Base-by-base conservation (phyloP, 306 rosid species). In the Casuarina cunninghamiana region DNA sequence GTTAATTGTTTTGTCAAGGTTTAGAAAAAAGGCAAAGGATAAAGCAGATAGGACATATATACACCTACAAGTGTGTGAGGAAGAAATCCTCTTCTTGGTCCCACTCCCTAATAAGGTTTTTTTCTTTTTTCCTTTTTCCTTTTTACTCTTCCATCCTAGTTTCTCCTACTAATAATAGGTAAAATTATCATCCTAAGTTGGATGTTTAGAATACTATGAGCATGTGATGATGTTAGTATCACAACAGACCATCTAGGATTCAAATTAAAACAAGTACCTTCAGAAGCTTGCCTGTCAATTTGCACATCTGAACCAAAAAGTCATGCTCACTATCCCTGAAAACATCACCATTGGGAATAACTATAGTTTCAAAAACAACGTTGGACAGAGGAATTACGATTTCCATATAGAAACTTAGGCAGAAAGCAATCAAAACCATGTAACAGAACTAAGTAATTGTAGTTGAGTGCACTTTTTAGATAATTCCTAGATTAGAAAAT, bases 291-390 rank as follows among this genome's bases (percentile, higher is more conserved):
- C 99, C 99, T 3, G 84, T 11, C 67, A 88, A 79, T 83, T 81
- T 91, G 88, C 97, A 92, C 35, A 95, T 92, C 89, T 89, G 95
- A 86, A 90, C 83, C 61, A 95, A 83, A 79, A 95, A 95, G 83
- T 95, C 98, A 71, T 88, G 83, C 2, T 92, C 97, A 82, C 92
- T 97, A 43, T 41, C 86, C 97, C 97, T 92, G 85, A 67, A 37
- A 82, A 77, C 45, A 70, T 82, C 38, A 60, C 63, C 54, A 5
- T 79, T 21, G 71, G n/a, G 77, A 50, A 53, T 55, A 72, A 8
- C 35, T 10, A 39, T 61, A 58, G 3, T 63, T 61, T 43, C 10
- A 63, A 6, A 42, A 4, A 66, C 71, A 41, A 12, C 8, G 32
- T 66, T 5, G 13, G 21, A 8, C 17, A 17, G 42, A 66, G 50